phyloP scores from a whole-genome alignment of 257 asterid species.

The Salvia rosmarinus region DNA sequence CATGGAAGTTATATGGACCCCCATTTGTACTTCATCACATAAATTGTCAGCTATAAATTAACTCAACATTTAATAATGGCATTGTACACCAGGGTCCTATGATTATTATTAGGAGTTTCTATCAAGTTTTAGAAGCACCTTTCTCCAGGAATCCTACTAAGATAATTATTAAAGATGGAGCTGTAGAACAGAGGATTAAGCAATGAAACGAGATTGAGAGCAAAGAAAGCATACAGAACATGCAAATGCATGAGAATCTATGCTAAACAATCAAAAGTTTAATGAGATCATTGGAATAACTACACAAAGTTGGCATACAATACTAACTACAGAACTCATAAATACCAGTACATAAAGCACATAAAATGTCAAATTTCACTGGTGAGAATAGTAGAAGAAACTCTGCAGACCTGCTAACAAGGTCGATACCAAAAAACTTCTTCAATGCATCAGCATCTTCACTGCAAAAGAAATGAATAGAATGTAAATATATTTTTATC shows the following conservation, averaged over 20 bases:
- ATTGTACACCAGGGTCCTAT: conserved; percentile 8
- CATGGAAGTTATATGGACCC: not conserved
- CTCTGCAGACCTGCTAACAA: conserved; percentile 77
- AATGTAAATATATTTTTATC: conserved; percentile 25
- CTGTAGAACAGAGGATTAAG: not conserved
- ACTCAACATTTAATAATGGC: conserved; percentile 3
- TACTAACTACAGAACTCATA: not conserved
- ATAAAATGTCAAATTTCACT: conserved; percentile 22
- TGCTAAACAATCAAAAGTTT: not conserved
- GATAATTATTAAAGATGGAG: not conserved
- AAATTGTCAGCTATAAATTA: not conserved
- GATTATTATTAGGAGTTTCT: conserved; percentile 13
- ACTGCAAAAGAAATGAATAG: conserved; percentile 53
- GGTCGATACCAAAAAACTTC: conserved; percentile 83
- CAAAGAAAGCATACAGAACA: conserved; percentile 8
- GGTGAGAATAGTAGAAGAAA: conserved; percentile 22
- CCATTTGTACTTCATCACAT: conserved; percentile 1
- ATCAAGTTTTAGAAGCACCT: not conserved
- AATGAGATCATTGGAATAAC: conserved; percentile 6
- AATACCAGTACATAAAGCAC: conserved; percentile 9
- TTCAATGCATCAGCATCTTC: conserved; percentile 72
- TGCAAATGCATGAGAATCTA: conserved; percentile 2
- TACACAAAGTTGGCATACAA: not conserved
- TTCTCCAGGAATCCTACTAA: not conserved
- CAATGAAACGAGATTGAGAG: conserved; percentile 1